Evolutionary conservation across 768 basidiomycete genomes (phyloP), one percentile per base, ranked within the genome.

Genomic region (Dictyophora rubrovolvata): DNA sequence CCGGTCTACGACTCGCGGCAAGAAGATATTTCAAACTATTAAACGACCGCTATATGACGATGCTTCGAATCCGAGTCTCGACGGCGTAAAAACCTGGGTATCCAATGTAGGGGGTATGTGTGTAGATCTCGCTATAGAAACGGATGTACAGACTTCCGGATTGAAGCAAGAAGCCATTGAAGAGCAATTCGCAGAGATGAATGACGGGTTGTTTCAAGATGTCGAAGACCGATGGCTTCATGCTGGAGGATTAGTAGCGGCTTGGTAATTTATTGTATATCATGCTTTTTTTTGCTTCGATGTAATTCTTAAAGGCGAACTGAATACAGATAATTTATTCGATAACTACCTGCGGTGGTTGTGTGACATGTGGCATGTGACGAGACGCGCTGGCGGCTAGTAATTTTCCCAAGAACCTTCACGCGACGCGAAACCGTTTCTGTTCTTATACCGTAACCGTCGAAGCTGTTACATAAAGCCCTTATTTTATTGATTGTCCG

Each of bases 181-280:
- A 12, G 55, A 55, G 34, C 46, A 50, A 20, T 51, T 61, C n/a
- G 20, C 11, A 11, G 60, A 57, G 33, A 37, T 50, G 18, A 23
- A 61, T 23, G 54, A 42, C 18, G 47, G 54, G 11, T 18, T 22
- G 21, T 61, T 61, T 35, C 28, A 61, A 34, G 48, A 56, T 21
- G 35, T 61, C 28, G 60, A 61, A 36, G 55, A 48, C 12, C 28
- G 49, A 23, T 65, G 59, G 46, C 57, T 53, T 36, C 53, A 48
- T 11, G 21, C 48, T 16, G 63, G 63, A 1, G 64, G 64, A 20
- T 53, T 42, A 42, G 58, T 54, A 1, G 60, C 63, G 1, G 64
- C 63, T 1, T 65, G 64, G 64, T 65, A 49, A 61, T 12, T 21
- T 54, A 54, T 34, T 33, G 7, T 8, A 59, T 51, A 14, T 18